These are phyloP conservation scores for Vaccinium vitisidaea DNA, from an alignment of 148 eudicot genomes.

Conservation along the genomic window DNA sequence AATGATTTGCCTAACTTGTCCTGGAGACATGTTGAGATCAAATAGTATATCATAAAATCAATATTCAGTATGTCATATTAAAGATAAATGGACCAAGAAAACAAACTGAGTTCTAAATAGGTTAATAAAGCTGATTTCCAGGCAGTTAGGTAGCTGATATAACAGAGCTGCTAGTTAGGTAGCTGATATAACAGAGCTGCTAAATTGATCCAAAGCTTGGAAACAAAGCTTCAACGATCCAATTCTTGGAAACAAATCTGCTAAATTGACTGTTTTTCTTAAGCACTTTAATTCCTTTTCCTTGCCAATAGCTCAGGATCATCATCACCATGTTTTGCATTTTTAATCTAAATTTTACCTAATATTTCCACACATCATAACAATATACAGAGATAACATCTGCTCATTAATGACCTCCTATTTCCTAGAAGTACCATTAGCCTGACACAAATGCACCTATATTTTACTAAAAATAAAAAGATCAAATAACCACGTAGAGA, in stretches of 20 bases:
- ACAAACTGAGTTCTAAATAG: not conserved
- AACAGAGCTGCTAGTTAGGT: not conserved
- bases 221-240: not conserved
- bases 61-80: not conserved
- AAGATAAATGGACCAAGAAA: not conserved
- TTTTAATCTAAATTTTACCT: not conserved
- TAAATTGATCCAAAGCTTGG: not conserved
- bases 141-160: not conserved
- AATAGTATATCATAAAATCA: not conserved
- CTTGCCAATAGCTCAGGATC: not conserved
- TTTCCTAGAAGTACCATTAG: not conserved
- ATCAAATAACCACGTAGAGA: too few relatives aligned
- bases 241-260: not conserved
- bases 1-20: not conserved
- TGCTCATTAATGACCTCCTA: not conserved
- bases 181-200: not conserved
- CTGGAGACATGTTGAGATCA: not conserved
- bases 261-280: not conserved
- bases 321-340: not conserved
- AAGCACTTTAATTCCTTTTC: not conserved
- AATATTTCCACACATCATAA: not conserved
- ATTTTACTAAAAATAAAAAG: not conserved
- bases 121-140: not conserved
- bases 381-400: not conserved
- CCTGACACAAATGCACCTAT: not conserved